These are phyloP conservation scores for Lactarius quietus DNA, from an alignment of 768 basidiomycete species.

Conservation along the genomic window DNA sequence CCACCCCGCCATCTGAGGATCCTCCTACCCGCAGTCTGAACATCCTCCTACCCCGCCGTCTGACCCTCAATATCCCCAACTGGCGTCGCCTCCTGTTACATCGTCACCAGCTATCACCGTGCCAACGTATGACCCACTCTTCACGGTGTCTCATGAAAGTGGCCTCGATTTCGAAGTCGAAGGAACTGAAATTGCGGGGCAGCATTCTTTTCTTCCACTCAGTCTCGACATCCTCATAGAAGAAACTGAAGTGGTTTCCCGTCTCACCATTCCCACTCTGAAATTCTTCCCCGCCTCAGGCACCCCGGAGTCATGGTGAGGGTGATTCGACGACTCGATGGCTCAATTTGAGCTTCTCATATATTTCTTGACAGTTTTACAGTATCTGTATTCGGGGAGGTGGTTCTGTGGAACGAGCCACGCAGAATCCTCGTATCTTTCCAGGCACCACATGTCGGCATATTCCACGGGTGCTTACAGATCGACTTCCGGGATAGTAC, in stretches of 20 bases:
- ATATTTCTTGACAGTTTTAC: neutral
- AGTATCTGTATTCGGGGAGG: neutral
- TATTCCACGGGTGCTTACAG: neutral
- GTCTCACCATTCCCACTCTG: neutral
- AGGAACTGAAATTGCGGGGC: neutral
- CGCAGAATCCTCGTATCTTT: slow-evolving; percentile 7
- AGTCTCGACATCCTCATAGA: neutral
- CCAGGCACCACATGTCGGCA: neutral
- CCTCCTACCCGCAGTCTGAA: too few species aligned
- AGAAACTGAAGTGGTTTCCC: neutral
- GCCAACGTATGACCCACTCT: neutral
- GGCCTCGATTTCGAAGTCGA: slow-evolving; percentile 11
- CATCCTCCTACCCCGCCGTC: neutral
- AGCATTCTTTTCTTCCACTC: neutral
- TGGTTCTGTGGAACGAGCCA: neutral
- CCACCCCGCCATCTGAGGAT: too few species aligned
- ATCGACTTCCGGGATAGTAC: slow-evolving; percentile 5
- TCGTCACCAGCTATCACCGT: neutral
- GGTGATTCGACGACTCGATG: neutral
- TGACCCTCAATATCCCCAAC: neutral
- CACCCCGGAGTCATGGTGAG: slow-evolving; percentile 10
- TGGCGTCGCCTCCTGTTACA: neutral
- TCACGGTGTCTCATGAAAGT: slow-evolving; percentile 8
- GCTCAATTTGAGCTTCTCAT: neutral
- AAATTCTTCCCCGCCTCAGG: neutral